phyloP scores from a whole-genome alignment of 2,329 filamentous ascomycete species.

The Aureobasidium melanogenum region DNA sequence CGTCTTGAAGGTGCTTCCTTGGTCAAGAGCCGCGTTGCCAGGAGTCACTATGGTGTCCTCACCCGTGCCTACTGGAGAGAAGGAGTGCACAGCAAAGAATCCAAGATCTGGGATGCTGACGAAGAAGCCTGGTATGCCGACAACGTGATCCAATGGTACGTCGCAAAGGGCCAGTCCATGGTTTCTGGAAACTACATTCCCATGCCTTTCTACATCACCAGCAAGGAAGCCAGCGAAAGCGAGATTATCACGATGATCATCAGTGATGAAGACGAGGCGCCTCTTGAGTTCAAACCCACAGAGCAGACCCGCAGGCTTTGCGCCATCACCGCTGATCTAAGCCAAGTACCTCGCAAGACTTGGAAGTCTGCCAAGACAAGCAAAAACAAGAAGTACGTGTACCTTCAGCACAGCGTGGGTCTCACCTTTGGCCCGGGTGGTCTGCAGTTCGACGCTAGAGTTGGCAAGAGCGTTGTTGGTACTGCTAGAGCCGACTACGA shows the following conservation, averaged over 20 bases:
- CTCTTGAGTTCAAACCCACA: conserved; percentile 26
- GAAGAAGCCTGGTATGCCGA: conserved; percentile 82
- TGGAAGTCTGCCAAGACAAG: conserved; percentile 62
- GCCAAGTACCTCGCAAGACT: conserved; percentile 61
- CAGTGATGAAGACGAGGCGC: conserved; percentile 1
- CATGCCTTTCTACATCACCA: not conserved
- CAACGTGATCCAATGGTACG: conserved; percentile 80
- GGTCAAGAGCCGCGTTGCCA: conserved; percentile 5
- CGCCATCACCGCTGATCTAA: conserved; percentile 67
- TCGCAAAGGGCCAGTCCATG: conserved; percentile 26
- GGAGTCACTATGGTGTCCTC: conserved; percentile 7
- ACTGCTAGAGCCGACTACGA: conserved; percentile 71
- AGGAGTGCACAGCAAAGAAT: conserved; percentile 60
- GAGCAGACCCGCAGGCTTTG: conserved; percentile 51
- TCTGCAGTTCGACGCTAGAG: conserved; percentile 68
- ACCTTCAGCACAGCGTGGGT: conserved; percentile 71
- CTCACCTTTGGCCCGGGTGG: conserved; percentile 75
- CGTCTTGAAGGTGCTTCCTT: conserved; percentile 59
- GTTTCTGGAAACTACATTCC: not conserved
- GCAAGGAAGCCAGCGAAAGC: not conserved
- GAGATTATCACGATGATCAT: not conserved
- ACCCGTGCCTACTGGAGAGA: conserved; percentile 51
- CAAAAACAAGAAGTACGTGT: conserved; percentile 73
- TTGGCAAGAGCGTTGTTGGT: conserved; percentile 68
- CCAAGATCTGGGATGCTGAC: conserved; percentile 70